Evolutionary conservation across 2,329 filamentous ascomycete genomes (phyloP).

Genomic region (Colletotrichum limetticola): DNA sequence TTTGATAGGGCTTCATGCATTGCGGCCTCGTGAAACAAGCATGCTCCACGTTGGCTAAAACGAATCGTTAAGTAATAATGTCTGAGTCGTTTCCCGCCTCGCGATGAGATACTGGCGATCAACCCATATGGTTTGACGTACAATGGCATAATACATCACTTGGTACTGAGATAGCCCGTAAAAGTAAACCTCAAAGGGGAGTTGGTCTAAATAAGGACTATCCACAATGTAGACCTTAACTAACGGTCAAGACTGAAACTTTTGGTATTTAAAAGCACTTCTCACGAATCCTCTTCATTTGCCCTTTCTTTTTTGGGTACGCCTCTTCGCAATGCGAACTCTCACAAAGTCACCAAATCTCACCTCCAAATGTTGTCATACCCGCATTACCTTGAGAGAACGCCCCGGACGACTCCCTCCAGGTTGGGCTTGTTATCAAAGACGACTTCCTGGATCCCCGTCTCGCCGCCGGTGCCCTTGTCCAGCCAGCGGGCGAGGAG

Average conservation of each 20-base stretch:
- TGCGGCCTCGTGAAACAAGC: too few species aligned
- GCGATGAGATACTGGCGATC: too few species aligned
- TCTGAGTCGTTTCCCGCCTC: too few species aligned
- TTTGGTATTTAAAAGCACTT: not conserved
- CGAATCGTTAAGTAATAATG: too few species aligned
- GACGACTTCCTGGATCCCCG: conserved; percentile 58
- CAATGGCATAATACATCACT: not conserved
- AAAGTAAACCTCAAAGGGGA: not conserved
- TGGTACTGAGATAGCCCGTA: not conserved
- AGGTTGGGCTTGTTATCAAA: conserved; percentile 61
- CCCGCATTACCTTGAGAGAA: conserved; percentile 56
- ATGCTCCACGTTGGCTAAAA: too few species aligned
- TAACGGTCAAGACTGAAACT: not conserved
- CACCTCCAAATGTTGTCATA: too few species aligned
- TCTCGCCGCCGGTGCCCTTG: conserved; percentile 55
- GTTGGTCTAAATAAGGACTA: too few species aligned
- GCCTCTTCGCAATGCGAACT: too few species aligned
- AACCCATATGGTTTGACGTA: too few species aligned
- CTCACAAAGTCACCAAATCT: too few species aligned
- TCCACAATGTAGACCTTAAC: not conserved
- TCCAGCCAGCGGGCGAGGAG: conserved; percentile 81
- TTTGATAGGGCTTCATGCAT: too few species aligned
- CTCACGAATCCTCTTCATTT: not conserved
- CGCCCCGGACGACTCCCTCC: conserved; percentile 58
- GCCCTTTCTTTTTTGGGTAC: not conserved